Percentiles rank a stretch among this genome's conserved stretches.
phyloP scores from a whole-genome alignment of 192 early-diverging fungal genomes.

The Mortierella hygrophila region DNA sequence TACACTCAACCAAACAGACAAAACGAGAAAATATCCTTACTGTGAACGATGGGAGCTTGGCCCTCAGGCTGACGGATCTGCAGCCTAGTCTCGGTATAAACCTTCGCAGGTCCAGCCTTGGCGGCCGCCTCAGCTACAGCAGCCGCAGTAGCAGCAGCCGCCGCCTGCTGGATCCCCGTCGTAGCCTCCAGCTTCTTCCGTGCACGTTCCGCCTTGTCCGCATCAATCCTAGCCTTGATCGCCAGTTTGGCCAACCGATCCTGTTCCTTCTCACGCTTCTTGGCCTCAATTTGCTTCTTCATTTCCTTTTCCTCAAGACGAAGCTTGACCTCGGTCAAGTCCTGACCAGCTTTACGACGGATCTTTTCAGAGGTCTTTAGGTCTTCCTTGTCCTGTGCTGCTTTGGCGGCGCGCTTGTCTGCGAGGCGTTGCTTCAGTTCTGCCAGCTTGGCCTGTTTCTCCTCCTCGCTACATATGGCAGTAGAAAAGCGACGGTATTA shows the following conservation, averaged over 20 bases:
- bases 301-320: slow-evolving; percentile 80
- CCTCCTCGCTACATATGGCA: slow-evolving; percentile 63
- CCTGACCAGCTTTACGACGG: slow-evolving; percentile 79
- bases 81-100: slow-evolving; percentile 81
- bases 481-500: neutral
- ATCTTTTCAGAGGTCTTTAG: slow-evolving; percentile 79
- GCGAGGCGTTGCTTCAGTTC: slow-evolving; percentile 77
- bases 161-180: slow-evolving; percentile 4
- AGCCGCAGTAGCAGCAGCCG: slow-evolving; percentile 22
- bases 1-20: too few species aligned
- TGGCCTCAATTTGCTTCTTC: slow-evolving; percentile 76
- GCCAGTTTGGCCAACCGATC: slow-evolving; percentile 80
- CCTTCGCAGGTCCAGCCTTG: slow-evolving; percentile 60
- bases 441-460: slow-evolving; percentile 77
- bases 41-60: slow-evolving; percentile 40
- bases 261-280: slow-evolving; percentile 83
- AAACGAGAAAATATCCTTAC: slow-evolving; percentile 3
- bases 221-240: slow-evolving; percentile 84
- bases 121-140: slow-evolving; percentile 36
- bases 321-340: slow-evolving; percentile 76
- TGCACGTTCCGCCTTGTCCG: slow-evolving; percentile 78
- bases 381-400: slow-evolving; percentile 73
- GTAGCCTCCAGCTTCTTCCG: slow-evolving; percentile 66
- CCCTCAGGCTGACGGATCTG: slow-evolving; percentile 77
- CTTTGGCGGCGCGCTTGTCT: slow-evolving; percentile 74